phyloP scores from a whole-genome alignment of 371 early-diverging fungal genomes.

The Mucor sp. region DNA sequence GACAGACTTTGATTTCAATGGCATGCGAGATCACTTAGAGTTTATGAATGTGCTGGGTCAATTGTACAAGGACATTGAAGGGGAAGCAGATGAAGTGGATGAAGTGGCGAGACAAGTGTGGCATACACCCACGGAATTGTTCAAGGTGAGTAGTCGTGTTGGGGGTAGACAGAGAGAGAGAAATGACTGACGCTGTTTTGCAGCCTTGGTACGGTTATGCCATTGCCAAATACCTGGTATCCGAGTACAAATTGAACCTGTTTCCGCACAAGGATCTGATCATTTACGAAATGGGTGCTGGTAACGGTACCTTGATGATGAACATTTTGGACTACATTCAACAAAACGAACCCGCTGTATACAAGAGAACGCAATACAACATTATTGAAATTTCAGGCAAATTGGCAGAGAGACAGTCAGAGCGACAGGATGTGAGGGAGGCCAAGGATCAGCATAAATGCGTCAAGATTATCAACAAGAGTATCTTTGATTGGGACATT shows the following conservation, averaged over 20 bases:
- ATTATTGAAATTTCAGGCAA: constrained; percentile 83
- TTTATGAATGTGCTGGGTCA: constrained; percentile 79
- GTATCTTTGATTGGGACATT: constrained; percentile 84
- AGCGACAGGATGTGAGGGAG: constrained; percentile 48
- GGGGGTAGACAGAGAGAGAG: too few species aligned
- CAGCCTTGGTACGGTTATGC: constrained; percentile 85
- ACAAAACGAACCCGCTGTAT: constrained; percentile 74
- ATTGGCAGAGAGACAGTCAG: constrained; percentile 73
- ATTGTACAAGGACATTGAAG: constrained; percentile 83
- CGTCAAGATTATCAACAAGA: constrained; percentile 76
- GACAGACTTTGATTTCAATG: constrained; percentile 69
- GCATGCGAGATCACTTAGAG: constrained; percentile 77
- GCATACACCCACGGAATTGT: constrained; percentile 97
- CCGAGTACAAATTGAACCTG: constrained; percentile 63
- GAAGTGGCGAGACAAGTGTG: constrained; percentile 86
- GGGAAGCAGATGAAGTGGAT: constrained; percentile 57
- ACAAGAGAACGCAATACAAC: constrained; percentile 72
- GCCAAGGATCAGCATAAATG: constrained; percentile 43
- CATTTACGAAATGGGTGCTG: constrained; percentile 93
- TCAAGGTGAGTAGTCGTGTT: constrained; percentile 72
- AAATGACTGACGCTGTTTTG: not conserved
- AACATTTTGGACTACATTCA: constrained; percentile 86
- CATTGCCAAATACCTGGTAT: constrained; percentile 84
- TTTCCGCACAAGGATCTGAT: constrained; percentile 61
- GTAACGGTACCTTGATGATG: constrained; percentile 83